Conservation (phyloP, 768 basidiomycete species). For the Tricholoma bakamatsutake region DNA sequence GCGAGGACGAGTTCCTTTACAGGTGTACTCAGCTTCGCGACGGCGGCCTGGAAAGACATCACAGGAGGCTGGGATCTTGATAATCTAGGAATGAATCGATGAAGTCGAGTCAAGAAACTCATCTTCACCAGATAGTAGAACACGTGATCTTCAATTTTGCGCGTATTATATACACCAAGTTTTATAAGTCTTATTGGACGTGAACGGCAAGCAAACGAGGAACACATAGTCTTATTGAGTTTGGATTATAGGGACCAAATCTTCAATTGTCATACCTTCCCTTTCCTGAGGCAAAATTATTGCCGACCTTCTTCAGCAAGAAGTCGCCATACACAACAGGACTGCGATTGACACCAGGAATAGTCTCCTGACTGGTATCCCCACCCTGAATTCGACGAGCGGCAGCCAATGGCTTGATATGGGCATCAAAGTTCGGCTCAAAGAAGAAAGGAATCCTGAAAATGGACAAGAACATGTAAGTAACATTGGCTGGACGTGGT, state of each 20-base stretch:
- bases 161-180: too few species aligned
- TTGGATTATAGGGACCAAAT: not conserved
- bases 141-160: conserved; percentile 11
- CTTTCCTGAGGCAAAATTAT: conserved; percentile 55
- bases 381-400: conserved; percentile 40
- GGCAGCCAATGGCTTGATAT: conserved; percentile 58
- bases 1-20: conserved; percentile 54
- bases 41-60: conserved; percentile 51
- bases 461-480: conserved; percentile 1
- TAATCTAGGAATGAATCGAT: conserved; percentile 34
- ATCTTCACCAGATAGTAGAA: conserved; percentile 6
- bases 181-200: too few species aligned
- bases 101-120: conserved; percentile 31
- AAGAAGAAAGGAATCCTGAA: conserved; percentile 87
- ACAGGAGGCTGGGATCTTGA: conserved; percentile 20
- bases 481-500: not conserved
- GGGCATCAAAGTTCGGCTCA: conserved; percentile 80
- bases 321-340: conserved; percentile 76
- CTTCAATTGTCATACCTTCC: conserved; percentile 29
- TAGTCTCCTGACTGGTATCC: conserved; percentile 4
- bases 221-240: not conserved
- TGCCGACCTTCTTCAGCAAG: conserved; percentile 62
- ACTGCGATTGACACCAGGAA: conserved; percentile 18
- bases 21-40: conserved; percentile 40
- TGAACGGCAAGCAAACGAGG: not conserved